These are phyloP conservation scores for Cyberlindnera maclurae DNA, from an alignment of 805 yeast species.

Conservation along the genomic window DNA sequence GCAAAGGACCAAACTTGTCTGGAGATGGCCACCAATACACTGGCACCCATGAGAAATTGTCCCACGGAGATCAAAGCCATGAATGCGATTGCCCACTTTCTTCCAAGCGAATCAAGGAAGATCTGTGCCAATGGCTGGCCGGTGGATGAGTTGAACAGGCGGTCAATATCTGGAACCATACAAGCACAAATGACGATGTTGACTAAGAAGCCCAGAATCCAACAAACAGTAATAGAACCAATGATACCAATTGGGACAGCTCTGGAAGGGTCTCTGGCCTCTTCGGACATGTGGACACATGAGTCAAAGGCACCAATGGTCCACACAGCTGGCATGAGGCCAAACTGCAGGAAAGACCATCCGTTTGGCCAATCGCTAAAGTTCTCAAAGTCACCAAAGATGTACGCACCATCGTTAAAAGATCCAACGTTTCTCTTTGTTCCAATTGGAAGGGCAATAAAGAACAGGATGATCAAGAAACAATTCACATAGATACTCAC, in stretches of 20 bases:
- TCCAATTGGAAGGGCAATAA: conserved; percentile 57
- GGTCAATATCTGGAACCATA: conserved; percentile 37
- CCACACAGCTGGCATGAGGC: conserved; percentile 67
- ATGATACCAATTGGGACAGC: conserved; percentile 63
- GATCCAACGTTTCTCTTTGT: conserved; percentile 24
- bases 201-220: conserved; percentile 50
- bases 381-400: conserved; percentile 47
- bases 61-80: conserved; percentile 52
- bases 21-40: conserved; percentile 52
- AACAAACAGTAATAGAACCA: conserved; percentile 49
- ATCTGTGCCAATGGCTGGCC: conserved; percentile 66
- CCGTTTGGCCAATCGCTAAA: conserved; percentile 50
- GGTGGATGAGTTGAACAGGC: conserved; percentile 36
- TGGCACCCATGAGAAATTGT: conserved; percentile 61
- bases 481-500: conserved; percentile 46
- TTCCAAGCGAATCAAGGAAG: conserved; percentile 54
- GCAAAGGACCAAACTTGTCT: conserved; percentile 72
- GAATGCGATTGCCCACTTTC: conserved; percentile 56
- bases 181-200: conserved; percentile 49
- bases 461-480: conserved; percentile 40
- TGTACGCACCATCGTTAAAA: conserved; percentile 45
- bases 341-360: conserved; percentile 44
- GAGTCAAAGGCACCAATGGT: conserved; percentile 71
- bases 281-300: conserved; percentile 69
- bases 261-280: conserved; percentile 52